Conservation (phyloP, 148 eudicot genomes). For the Nyssa sinensis region DNA sequence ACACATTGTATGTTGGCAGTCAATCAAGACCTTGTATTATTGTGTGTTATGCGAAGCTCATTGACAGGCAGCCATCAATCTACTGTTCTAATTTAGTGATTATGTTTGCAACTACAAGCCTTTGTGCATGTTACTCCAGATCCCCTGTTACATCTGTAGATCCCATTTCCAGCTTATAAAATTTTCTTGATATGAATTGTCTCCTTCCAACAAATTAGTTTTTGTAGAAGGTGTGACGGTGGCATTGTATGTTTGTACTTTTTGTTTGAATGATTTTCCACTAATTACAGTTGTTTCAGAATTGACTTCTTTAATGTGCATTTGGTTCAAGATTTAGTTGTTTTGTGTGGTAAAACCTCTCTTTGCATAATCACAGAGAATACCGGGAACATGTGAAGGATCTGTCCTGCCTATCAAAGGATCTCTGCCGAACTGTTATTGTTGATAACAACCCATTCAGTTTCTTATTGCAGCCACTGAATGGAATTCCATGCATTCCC, state of each 20-base stretch:
- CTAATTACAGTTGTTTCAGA: neutral
- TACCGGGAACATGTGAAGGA: conserved; percentile 96
- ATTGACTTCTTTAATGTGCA: neutral
- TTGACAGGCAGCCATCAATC: too few species aligned
- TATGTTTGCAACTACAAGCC: neutral
- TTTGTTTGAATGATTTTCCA: neutral
- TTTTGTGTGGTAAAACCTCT: neutral
- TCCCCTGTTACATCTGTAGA: neutral
- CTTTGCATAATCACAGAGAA: conserved; percentile 48
- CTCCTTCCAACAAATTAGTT: neutral
- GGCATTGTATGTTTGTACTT: neutral
- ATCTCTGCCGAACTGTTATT: conserved; percentile 71
- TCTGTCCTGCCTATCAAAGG: conserved; percentile 68
- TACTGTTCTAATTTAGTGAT: neutral
- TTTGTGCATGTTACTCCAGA: neutral
- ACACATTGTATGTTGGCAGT: too few species aligned
- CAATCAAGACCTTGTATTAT: too few species aligned
- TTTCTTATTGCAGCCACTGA: conserved; percentile 88
- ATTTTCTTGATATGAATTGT: neutral
- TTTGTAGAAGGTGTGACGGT: neutral
- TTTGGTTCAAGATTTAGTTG: neutral
- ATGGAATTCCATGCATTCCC: conserved; percentile 95
- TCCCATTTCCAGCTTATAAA: neutral
- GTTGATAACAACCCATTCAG: conserved; percentile 99
- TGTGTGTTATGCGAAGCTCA: too few species aligned